phyloP scores from a whole-genome alignment of 768 basidiomycete genomes.

The Hemileccinum impolitum region DNA sequence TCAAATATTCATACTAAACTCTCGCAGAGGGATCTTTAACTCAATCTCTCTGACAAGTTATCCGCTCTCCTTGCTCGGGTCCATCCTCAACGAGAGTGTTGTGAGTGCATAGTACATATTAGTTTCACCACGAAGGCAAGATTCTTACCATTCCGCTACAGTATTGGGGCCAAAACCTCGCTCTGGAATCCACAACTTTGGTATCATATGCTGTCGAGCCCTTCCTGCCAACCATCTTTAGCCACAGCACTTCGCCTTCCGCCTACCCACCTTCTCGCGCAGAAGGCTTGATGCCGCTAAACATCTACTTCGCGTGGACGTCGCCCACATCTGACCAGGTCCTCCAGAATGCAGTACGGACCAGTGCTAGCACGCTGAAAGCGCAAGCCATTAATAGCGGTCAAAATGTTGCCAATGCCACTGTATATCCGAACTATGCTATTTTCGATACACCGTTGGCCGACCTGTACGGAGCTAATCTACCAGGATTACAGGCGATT shows the following conservation, averaged over 20 bases:
- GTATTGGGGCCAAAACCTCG: conserved; percentile 1
- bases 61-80: conserved; percentile 9
- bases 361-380: conserved; percentile 37
- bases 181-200: not conserved
- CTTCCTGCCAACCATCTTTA: conserved; percentile 41
- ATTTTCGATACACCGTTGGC: conserved; percentile 45
- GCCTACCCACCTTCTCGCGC: conserved; percentile 45
- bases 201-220: conserved; percentile 38
- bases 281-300: conserved; percentile 36
- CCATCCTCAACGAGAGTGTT: conserved; percentile 8
- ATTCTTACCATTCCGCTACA: not conserved
- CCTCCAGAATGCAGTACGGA: conserved; percentile 35
- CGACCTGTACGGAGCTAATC: conserved; percentile 45
- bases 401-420: conserved; percentile 35
- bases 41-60: not conserved
- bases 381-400: conserved; percentile 41
- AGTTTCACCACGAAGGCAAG: not conserved
- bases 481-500: conserved; percentile 32
- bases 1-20: not conserved
- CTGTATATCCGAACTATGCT: conserved; percentile 38
- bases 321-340: not conserved
- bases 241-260: conserved; percentile 33
- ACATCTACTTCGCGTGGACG: conserved; percentile 35
- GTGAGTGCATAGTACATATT: conserved; percentile 10
- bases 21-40: not conserved